Base-by-base conservation (phyloP, 805 yeast genomes). In the Kodamaea nitidulidarum region DNA sequence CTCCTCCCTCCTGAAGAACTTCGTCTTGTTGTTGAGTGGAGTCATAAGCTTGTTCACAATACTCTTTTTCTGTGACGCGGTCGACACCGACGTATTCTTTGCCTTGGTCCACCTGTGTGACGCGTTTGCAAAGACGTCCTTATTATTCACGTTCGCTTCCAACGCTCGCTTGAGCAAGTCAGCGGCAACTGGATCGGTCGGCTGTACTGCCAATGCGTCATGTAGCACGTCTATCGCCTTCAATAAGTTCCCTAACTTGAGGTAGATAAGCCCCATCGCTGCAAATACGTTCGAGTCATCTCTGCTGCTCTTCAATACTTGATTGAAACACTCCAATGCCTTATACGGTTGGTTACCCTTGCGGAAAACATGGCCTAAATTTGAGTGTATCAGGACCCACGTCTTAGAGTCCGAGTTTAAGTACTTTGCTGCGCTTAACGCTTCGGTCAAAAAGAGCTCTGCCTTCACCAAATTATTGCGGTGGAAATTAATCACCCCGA, bases 401-500 rank as follows among this genome's bases (percentile, higher is more conserved):
- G 93, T 84, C 49, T 78, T 80, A 4, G 91, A 79, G 46, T 88
- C 95, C 6, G 90, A 77, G 48, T 84, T 81, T 43, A 86, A 65
- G 41, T 73, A 71, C 46, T 71, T 76, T 1, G 93, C 82, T 1
- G 85, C 84, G 8, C 73, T 70, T 32, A 85, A 61, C 0, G 96
- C 96, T 50, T 78, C 80, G 32, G 72, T 68, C 51, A 90, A 76
- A 53, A 71, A 84, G 17, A 68, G 60, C 54, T 88, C 93, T 0
- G 97, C 93, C 45, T 71, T 78, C 9, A 61, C 55, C 18, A 82
- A 68, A 40, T 86, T 84, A 43, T 72, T 70, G 50, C 78, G 81
- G 56, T 91, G 90, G 56, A 86, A 93, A 51, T 79, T 72, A n/a
- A 90, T 76, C 2, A 93, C 98, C 4, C 97, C 99, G 56, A 91